Evolutionary conservation across 345 rosid species (phyloP).

Genomic region (Eucalyptus curtisii): DNA sequence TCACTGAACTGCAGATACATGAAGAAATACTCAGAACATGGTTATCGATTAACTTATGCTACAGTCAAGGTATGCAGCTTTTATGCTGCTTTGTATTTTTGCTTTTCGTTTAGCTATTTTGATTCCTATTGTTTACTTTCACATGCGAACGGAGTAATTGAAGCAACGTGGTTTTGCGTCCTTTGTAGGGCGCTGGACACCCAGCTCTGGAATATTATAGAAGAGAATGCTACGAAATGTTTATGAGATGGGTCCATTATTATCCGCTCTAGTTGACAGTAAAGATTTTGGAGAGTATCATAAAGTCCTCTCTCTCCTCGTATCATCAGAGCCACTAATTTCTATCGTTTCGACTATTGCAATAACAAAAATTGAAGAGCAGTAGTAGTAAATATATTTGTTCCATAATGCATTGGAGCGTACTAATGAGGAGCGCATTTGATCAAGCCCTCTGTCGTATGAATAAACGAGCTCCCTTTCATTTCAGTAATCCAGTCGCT

Average conservation of each 20-base stretch:
- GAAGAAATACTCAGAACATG: not conserved
- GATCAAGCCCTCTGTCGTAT: not conserved
- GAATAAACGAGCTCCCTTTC: not conserved
- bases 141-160: not conserved
- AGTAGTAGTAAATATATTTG: not conserved
- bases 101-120: not conserved
- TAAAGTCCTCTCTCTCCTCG: not conserved
- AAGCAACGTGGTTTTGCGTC: not conserved
- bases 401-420: not conserved
- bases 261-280: slow-evolving; percentile 1
- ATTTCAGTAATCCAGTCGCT: not conserved
- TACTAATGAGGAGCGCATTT: not conserved
- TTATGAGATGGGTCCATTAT: slow-evolving; percentile 14
- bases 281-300: not conserved
- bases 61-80: slow-evolving; percentile 10
- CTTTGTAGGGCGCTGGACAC: slow-evolving; percentile 20
- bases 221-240: slow-evolving; percentile 16
- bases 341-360: not conserved
- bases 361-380: not conserved
- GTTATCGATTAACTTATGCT: slow-evolving; percentile 17
- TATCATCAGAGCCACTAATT: not conserved
- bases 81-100: not conserved
- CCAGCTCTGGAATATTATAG: slow-evolving; percentile 16
- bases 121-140: not conserved
- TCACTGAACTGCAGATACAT: slow-evolving; percentile 6